These are phyloP conservation scores for Salix brachista DNA, from an alignment of 345 rosid genomes.

Conservation along the genomic window DNA sequence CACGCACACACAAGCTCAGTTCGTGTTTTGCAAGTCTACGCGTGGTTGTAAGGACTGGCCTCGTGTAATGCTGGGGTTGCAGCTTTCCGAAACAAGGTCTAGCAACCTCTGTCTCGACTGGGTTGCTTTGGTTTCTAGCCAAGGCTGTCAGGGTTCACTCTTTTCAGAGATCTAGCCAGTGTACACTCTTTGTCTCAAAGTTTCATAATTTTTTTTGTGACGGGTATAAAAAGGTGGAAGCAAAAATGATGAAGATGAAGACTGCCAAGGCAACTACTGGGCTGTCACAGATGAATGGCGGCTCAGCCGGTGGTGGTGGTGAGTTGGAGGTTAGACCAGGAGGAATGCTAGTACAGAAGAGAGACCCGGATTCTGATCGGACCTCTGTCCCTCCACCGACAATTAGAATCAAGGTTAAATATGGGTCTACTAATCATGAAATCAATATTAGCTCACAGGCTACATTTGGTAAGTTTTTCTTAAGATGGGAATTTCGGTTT, in stretches of 20 bases:
- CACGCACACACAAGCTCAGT: not conserved
- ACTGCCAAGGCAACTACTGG: constrained; percentile 46
- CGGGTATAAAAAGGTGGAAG: not conserved
- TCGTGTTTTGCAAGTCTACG: constrained; percentile 1
- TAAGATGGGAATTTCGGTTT: not conserved
- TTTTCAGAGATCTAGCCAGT: constrained; percentile 34
- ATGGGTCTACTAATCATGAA: constrained; percentile 80
- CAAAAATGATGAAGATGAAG: constrained; percentile 76
- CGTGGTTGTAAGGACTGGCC: constrained; percentile 17
- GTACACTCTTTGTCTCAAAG: not conserved
- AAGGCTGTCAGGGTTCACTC: constrained; percentile 23
- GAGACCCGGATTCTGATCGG: constrained; percentile 68
- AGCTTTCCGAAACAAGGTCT: constrained; percentile 16
- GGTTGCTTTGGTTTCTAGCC: constrained; percentile 35
- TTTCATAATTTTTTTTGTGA: not conserved
- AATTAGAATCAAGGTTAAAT: constrained; percentile 84
- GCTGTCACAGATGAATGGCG: constrained; percentile 41
- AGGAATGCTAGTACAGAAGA: constrained; percentile 96
- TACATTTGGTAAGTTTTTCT: constrained; percentile 60
- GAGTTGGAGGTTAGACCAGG: constrained; percentile 98
- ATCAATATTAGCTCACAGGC: constrained; percentile 77
- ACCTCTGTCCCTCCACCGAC: constrained; percentile 65
- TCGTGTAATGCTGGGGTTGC: constrained; percentile 38
- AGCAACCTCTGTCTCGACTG: constrained; percentile 36
- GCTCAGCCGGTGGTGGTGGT: constrained; percentile 37